Percentiles rank a stretch among this genome's conserved stretches.
Conservation (phyloP, 768 basidiomycete genomes). For the Cantharellus cinnabarinus region DNA sequence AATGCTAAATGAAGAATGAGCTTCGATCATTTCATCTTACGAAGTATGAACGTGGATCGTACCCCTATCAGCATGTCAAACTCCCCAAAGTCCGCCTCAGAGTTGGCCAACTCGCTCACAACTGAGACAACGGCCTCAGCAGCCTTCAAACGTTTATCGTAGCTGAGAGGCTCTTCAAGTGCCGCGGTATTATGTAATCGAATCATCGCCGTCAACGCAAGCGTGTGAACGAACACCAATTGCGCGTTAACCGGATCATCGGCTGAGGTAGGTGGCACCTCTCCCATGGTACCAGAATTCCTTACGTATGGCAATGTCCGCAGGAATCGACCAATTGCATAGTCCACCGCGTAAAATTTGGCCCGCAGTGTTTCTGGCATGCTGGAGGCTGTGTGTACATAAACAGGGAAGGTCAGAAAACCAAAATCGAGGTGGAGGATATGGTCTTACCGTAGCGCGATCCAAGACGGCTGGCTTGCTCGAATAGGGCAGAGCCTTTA, state of each 20-base stretch:
- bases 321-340: slow-evolving; percentile 4
- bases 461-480: slow-evolving; percentile 1
- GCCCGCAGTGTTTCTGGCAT: not conserved
- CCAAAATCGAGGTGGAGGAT: not conserved
- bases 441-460: not conserved
- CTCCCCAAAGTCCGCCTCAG: not conserved
- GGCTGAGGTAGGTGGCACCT: slow-evolving; percentile 1
- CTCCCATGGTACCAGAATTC: slow-evolving; percentile 4
- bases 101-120: not conserved
- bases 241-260: slow-evolving; percentile 4
- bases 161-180: not conserved
- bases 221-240: slow-evolving; percentile 6
- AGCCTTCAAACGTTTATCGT: not conserved
- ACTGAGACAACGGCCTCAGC: not conserved
- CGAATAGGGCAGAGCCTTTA: slow-evolving; percentile 1
- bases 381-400: not conserved
- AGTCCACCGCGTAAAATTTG: not conserved
- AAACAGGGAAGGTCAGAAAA: not conserved
- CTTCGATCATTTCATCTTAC: not conserved
- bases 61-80: slow-evolving; percentile 1
- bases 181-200: slow-evolving; percentile 3
- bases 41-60: not conserved
- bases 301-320: slow-evolving; percentile 1
- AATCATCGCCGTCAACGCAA: slow-evolving; percentile 4
- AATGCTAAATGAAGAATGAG: not conserved